phyloP scores from a whole-genome alignment of 768 basidiomycete genomes.

The Kwoniella botswanensis region DNA sequence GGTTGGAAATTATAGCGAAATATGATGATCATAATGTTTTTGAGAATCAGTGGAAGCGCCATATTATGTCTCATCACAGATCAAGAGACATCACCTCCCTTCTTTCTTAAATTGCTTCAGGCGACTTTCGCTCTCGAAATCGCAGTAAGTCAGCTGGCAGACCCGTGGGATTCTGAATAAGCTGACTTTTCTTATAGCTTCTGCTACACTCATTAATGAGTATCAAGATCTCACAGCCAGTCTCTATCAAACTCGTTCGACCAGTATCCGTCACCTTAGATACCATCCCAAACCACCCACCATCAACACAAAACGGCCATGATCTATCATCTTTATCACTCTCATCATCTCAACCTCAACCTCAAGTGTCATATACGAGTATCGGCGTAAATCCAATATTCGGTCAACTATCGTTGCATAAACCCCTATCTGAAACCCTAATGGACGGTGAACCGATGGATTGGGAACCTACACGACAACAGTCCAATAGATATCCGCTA shows the following conservation, averaged over 20 bases:
- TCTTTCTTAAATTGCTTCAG: background rate
- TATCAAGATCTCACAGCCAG: conserved; percentile 33
- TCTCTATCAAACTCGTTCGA: conserved; percentile 36
- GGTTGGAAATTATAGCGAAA: conserved; percentile 25
- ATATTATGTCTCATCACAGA: background rate
- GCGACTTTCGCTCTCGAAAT: conserved; percentile 25
- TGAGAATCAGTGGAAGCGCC: conserved; percentile 12
- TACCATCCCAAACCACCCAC: background rate
- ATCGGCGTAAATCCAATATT: conserved; percentile 49
- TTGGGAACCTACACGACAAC: conserved; percentile 49
- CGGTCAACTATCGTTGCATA: conserved; percentile 47
- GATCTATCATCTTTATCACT: background rate
- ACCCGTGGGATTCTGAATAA: background rate
- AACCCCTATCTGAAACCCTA: background rate
- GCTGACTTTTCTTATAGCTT: conserved; percentile 24
- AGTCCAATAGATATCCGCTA: conserved; percentile 15
- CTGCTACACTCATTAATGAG: conserved; percentile 27
- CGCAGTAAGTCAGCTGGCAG: conserved; percentile 18
- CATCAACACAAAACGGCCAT: background rate
- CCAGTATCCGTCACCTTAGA: conserved; percentile 29
- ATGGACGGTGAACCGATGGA: conserved; percentile 51
- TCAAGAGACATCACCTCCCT: background rate
- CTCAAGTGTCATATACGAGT: background rate
- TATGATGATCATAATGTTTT: conserved; percentile 36
- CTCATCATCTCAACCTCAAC: background rate